Evolutionary conservation across 805 yeast species (phyloP), one percentile per base, ranked within the genome.

Genomic region (Yamadazyma endophytica): DNA sequence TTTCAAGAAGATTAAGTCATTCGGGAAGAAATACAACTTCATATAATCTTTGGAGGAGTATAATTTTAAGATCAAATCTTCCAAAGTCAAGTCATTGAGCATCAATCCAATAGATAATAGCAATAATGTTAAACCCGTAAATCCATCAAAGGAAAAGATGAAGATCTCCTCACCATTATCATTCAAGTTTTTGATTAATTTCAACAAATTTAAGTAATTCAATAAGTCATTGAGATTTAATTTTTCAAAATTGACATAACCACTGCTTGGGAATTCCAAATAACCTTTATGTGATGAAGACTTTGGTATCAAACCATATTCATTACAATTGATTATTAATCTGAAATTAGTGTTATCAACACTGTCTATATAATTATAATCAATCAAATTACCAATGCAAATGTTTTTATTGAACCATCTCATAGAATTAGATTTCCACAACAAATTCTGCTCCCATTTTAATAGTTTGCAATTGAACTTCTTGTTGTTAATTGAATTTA

Each of bases 251-350:
- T 43, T 39, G 13, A 49, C 34, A 14, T 49, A 45, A 3, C 64
- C 56, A 9, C 57, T 37, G 19, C 52, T 43, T 5, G 69, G 66
- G 35, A 61, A 61, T 32, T 61, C 68, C 28, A 61, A 38, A 36
- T 50, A 50, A 26, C 35, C 29, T 11, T 46, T 46, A 21, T 76
- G 46, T n/a, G n/a, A n/a, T n/a, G n/a, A n/a, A 6, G 54, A 56
- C 2, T 49, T 46, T 11, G 68, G 45, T 2, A 58, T 36, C 14
- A 6, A 43, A 1, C 84, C 83, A 33, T 79, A 70, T 36, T 75
- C 84, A 33, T 70, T 68, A 53, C 88, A 82, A 41, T 70, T 66
- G 12, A 80, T 57, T 39, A 70, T 72, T 9, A 78, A 43, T 24
- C 62, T 64, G 76, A 82, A 78, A 16, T 64, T 52, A n/a, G n/a